Conservation (phyloP, 805 yeast species). For the Priceomyces carsonii region DNA sequence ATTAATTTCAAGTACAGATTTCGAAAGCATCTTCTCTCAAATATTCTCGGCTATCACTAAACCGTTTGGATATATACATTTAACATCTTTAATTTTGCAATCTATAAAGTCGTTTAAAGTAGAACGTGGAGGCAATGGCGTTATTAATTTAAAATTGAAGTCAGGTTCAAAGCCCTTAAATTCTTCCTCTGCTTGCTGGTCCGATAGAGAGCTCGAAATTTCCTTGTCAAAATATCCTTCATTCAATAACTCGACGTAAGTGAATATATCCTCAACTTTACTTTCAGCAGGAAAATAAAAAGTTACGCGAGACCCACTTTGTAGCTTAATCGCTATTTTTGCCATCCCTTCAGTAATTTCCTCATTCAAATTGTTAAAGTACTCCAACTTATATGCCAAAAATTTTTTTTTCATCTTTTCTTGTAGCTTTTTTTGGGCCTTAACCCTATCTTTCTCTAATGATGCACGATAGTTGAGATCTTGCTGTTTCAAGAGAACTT, state of each 20-base stretch:
- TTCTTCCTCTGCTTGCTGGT: conserved; percentile 20
- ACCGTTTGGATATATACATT: conserved; percentile 46
- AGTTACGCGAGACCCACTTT: conserved; percentile 58
- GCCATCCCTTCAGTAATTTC: conserved; percentile 34
- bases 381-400: conserved; percentile 26
- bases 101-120: conserved; percentile 24
- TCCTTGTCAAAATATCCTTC: conserved; percentile 41
- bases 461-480: conserved; percentile 76
- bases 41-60: conserved; percentile 59
- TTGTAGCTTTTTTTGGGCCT: conserved; percentile 31
- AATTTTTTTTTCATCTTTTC: conserved; percentile 39
- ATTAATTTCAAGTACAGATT: no score
- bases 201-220: conserved; percentile 18
- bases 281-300: conserved; percentile 30
- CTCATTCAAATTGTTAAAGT: conserved; percentile 19
- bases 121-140: conserved; percentile 41
- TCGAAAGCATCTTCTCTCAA: no score
- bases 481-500: conserved; percentile 66
- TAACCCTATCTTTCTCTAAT: conserved; percentile 62
- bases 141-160: conserved; percentile 32
- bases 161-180: conserved; percentile 24
- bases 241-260: conserved; percentile 33
- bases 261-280: conserved; percentile 31
- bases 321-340: conserved; percentile 69
- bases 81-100: conserved; percentile 59